Base-by-base conservation (phyloP, 1,284 basidiomycete species). In the Xerocomus nothofagi region DNA sequence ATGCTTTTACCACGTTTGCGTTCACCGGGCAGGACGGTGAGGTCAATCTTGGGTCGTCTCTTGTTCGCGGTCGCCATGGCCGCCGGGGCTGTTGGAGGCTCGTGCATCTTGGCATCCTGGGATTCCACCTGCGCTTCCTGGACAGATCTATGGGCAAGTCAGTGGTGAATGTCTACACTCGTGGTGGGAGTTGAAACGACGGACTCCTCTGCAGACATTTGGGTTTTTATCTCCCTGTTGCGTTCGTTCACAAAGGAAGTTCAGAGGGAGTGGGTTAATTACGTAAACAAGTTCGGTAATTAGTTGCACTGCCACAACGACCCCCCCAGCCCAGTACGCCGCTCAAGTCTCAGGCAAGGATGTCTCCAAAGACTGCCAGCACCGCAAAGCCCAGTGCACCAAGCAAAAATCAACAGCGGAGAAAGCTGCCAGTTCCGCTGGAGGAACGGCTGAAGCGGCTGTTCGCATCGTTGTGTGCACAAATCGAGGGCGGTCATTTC, bases 401-500 rank as follows among this genome's bases (percentile, higher is more conserved):
- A 15, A 47, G 47, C 18, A 61, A 58, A 51, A 29, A 6, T 0
- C 54, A 49, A 38, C 51, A 50, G 23, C 86, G 82, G 62, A 76
- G 81, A 49, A 86, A 85, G 60, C 75, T 81, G 46, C 74, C 81
- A 2, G 65, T 81, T 15, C 70, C 83, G 0, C 58, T 74, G 6
- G 69, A 77, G 21, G 88, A 91, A 57, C 74, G 80, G 45, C 67
- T 88, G 45, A 86, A 82, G 59, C 80, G 82, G 37, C 74, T 91
- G 44, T 93, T 91, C 69, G 81, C 79, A 45, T 88, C 88, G 42
- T 72, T 94, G 18, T 84, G 83, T 62, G 86, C 89, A 20, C 91
- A 93, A 65, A 83, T 93, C 59, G 88, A 93, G 57, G 88, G 88
- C 29, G 87, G 86, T 3, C 84, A 91, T 70, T 86, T 88, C 65